Base-by-base conservation (phyloP, 805 yeast genomes). In the Wickerhamiella nectarea region DNA sequence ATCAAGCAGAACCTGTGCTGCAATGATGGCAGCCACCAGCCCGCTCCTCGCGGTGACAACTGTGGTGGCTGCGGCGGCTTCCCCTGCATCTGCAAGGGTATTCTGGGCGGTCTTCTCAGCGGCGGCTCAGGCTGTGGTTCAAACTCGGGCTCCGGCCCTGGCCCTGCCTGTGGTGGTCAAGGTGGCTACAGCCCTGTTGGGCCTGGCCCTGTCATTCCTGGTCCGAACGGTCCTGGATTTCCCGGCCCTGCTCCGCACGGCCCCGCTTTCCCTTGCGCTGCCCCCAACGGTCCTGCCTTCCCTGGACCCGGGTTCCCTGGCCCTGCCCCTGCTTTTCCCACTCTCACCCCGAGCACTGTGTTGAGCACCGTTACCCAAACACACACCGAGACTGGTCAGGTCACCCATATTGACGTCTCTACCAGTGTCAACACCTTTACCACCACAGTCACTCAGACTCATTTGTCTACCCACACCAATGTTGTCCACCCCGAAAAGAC, bases 401-500 rank as follows among this genome's bases (percentile, higher is more conserved):
- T 31, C 17, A 45, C 47, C 20, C 43, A 37, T 29, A 18, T 29
- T 22, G 37, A 36, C 14, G 43, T 43, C 10, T 14, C 34, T 31
- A 43, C 49, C 15, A 20, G 35, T 6, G 26, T 20, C 20, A 36
- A 36, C 34, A 34, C 38, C 20, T 31, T n/a, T 9, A 43, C 46
- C 24, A 43, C 44, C 22, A 40, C 44, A 11, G 36, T 43, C 14
- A 43, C 46, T 29, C 22, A 20, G 14, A 39, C 42, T n/a, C 41
- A 36, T 40, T 38, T 39, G 19, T 24, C 42, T 12, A 46, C 46
- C 25, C 22, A 31, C 21, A 46, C 49, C 22, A 31, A 22, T 18
- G 42, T 46, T 10, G 34, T 43, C 12, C 40, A 43, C 43, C 46
- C 46, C 6, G 49, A 43, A 39, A 22, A 36, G 29, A 43, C 46